A percentile compares a stretch with the other conserved stretches of the same genome.
phyloP scores from a whole-genome alignment of 441 rosid species.

The Iberis amara region DNA sequence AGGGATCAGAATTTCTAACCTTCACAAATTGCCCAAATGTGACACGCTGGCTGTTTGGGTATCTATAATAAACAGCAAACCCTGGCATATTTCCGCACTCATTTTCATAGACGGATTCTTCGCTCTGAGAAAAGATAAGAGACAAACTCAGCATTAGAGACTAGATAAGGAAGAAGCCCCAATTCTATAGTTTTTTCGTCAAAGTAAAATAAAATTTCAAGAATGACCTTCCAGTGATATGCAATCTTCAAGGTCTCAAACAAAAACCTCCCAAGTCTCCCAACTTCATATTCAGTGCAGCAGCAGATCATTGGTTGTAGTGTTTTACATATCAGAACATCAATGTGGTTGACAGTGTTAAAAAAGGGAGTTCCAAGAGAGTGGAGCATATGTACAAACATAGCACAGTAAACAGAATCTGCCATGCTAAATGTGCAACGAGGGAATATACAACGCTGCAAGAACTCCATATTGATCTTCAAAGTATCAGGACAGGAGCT shows the following conservation, averaged over 20 bases:
- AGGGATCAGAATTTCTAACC: conserved; percentile 46
- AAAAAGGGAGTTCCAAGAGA: conserved; percentile 98
- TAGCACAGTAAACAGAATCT: conserved; percentile 97
- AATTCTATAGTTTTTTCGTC: not conserved
- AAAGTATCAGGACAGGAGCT: conserved; percentile 98
- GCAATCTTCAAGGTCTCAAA: conserved; percentile 96
- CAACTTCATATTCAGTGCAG: conserved; percentile 99
- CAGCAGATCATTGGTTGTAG: conserved; percentile 99
- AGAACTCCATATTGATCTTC: conserved; percentile 99
- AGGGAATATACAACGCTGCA: conserved; percentile 98
- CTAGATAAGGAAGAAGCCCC: conserved; percentile 10
- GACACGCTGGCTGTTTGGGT: conserved; percentile 96
- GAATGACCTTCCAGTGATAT: conserved; percentile 90
- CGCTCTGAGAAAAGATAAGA: conserved; percentile 53
- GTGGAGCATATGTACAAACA: conserved; percentile 98
- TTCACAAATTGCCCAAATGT: conserved; percentile 97
- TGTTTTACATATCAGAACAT: conserved; percentile 94
- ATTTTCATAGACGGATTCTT: conserved; percentile 87
- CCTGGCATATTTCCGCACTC: conserved; percentile 99
- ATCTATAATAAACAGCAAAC: conserved; percentile 97
- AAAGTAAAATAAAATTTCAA: not conserved
- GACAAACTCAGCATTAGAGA: conserved; percentile 23
- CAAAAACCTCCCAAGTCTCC: conserved; percentile 94
- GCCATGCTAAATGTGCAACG: conserved; percentile 99
- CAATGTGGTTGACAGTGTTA: conserved; percentile 98